These are phyloP conservation scores for Dactylis glomerata DNA, from an alignment of 176 grass and related monocot genomes.

Conservation along the genomic window DNA sequence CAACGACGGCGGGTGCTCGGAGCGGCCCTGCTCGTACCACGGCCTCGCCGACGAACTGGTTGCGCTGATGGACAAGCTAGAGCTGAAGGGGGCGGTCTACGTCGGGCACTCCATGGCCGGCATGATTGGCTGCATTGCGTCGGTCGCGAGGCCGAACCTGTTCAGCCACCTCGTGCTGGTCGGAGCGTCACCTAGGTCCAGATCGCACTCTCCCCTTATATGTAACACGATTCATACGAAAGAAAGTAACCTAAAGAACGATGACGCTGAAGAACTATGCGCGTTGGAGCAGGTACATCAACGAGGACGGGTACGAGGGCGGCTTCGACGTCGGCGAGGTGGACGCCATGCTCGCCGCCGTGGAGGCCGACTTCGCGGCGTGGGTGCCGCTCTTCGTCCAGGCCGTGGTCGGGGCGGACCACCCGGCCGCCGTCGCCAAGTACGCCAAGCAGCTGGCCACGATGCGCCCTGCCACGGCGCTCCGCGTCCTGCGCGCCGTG, in stretches of 20 bases:
- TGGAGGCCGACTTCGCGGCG: conserved; percentile 41
- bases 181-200: conserved; percentile 67
- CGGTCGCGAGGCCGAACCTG: conserved; percentile 54
- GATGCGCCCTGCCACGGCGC: conserved; percentile 60
- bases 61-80: conserved; percentile 50
- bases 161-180: conserved; percentile 69
- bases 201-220: background rate
- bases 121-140: conserved; percentile 88
- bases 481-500: conserved; percentile 45
- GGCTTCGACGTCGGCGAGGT: conserved; percentile 55
- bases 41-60: conserved; percentile 51
- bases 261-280: background rate
- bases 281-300: conserved; percentile 49
- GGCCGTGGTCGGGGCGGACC: conserved; percentile 35
- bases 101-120: conserved; percentile 86
- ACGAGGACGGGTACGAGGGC: conserved; percentile 67
- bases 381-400: conserved; percentile 53
- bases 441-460: conserved; percentile 41
- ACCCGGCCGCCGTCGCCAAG: conserved; percentile 28
- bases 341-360: conserved; percentile 46
- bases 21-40: conserved; percentile 42
- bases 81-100: conserved; percentile 25
- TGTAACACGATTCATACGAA: background rate
- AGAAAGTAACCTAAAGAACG: background rate
- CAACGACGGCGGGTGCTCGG: background rate